phyloP scores from a whole-genome alignment of 352 stramenopile genomes.

The Pythium sukuiense region DNA sequence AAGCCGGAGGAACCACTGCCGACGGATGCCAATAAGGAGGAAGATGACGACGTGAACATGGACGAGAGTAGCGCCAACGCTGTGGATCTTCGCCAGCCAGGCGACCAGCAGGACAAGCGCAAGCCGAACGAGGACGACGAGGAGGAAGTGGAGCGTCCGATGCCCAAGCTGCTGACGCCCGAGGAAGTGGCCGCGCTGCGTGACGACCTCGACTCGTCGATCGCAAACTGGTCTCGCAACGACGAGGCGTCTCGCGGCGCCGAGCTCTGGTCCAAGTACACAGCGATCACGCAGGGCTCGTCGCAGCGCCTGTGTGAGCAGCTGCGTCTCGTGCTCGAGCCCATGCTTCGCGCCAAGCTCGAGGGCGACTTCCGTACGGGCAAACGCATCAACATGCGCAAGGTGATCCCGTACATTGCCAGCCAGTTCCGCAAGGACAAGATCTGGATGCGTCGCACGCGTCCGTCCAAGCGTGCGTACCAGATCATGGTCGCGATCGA shows the following conservation, averaged over 20 bases:
- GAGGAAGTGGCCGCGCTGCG: conserved; percentile 77
- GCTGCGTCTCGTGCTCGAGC: conserved; percentile 97
- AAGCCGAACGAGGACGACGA: conserved; percentile 24
- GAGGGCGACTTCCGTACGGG: conserved; percentile 98
- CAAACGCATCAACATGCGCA: conserved; percentile 99
- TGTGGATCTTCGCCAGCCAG: conserved; percentile 9
- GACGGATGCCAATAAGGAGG: conserved; percentile 10
- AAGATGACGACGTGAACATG: conserved; percentile 28
- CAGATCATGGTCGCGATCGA: conserved; percentile 99
- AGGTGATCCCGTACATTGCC: conserved; percentile 99
- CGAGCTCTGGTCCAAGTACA: conserved; percentile 93
- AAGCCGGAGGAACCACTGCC: conserved; percentile 10
- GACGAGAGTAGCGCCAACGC: conserved; percentile 21
- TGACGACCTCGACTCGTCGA: conserved; percentile 78
- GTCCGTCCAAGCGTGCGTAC: conserved; percentile 98
- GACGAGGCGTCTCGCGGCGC: conserved; percentile 46
- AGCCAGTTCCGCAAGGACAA: conserved; percentile 99
- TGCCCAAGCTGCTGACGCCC: conserved; percentile 45
- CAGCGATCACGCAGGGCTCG: conserved; percentile 89
- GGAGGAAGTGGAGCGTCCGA: conserved; percentile 37
- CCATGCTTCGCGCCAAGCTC: conserved; percentile 96
- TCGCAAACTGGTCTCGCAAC: conserved; percentile 60
- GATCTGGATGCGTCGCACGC: conserved; percentile 99
- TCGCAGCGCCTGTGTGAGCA: conserved; percentile 98
- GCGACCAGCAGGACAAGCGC: conserved; percentile 12